Conservation (phyloP, 371 early-diverging fungal genomes). For the Mortierella sp. region DNA sequence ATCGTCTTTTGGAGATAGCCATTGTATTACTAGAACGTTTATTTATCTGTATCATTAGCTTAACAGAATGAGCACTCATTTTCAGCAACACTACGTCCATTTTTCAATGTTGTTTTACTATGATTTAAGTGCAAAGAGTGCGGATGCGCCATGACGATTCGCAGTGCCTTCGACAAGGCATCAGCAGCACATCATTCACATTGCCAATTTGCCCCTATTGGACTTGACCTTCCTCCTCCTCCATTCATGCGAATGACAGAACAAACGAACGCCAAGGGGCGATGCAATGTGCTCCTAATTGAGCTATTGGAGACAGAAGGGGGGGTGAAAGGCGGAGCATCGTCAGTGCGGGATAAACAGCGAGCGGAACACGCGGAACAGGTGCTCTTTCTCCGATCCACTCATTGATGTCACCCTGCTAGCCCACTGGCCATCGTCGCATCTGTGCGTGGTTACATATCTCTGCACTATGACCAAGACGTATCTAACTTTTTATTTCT, state of each 20-base stretch:
- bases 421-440: neutral
- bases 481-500: neutral
- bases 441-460: slow-evolving; percentile 15
- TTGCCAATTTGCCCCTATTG: neutral
- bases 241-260: neutral
- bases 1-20: slow-evolving; percentile 13
- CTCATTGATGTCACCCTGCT: neutral
- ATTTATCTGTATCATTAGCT: neutral
- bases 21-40: neutral
- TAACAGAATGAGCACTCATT: neutral
- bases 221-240: neutral
- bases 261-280: neutral
- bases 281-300: neutral
- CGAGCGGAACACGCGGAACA: neutral
- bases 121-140: neutral
- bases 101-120: no score
- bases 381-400: neutral
- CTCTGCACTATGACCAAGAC: neutral
- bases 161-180: neutral
- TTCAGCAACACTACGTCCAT: no score
- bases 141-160: neutral
- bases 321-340: neutral
- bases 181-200: neutral
- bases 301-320: neutral
- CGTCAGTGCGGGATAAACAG: neutral